Evolutionary conservation across 2,329 filamentous ascomycete genomes (phyloP).

Genomic region (Pseudocercospora crystallina): DNA sequence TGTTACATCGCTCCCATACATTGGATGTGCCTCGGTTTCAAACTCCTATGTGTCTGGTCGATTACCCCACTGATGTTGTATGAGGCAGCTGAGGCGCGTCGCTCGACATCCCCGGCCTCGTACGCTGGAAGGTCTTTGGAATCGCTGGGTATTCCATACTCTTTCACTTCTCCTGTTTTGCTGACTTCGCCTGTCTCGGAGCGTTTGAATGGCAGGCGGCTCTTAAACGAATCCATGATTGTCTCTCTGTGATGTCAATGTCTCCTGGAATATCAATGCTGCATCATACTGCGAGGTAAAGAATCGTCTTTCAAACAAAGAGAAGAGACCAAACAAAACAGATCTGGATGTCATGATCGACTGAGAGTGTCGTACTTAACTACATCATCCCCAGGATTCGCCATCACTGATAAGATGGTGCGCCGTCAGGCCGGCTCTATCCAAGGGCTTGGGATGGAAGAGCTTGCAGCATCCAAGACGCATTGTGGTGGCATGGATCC

Average conservation of each 20-base stretch:
- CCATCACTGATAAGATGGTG: slow-evolving; percentile 12
- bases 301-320: not conserved
- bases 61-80: slow-evolving; percentile 25
- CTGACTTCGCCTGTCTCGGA: slow-evolving; percentile 14
- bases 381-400: slow-evolving; percentile 7
- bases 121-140: slow-evolving; percentile 15
- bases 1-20: not conserved
- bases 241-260: not conserved
- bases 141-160: slow-evolving; percentile 6
- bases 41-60: slow-evolving; percentile 43
- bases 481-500: slow-evolving; percentile 10
- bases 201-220: slow-evolving; percentile 20
- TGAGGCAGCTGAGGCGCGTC: slow-evolving; percentile 24
- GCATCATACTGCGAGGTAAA: not conserved
- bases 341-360: not conserved
- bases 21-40: slow-evolving; percentile 48
- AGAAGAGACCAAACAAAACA: not conserved
- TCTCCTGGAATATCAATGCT: not conserved
- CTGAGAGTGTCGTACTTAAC: slow-evolving; percentile 8
- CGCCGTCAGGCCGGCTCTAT: not conserved
- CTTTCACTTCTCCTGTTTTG: slow-evolving; percentile 12
- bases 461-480: slow-evolving; percentile 11
- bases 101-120: slow-evolving; percentile 21
- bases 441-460: slow-evolving; percentile 5
- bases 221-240: slow-evolving; percentile 20